A percentile compares a stretch with the other conserved stretches of the same genome.
phyloP scores from a whole-genome alignment of 176 grass and related monocot genomes.

The Aegilops bicornis region DNA sequence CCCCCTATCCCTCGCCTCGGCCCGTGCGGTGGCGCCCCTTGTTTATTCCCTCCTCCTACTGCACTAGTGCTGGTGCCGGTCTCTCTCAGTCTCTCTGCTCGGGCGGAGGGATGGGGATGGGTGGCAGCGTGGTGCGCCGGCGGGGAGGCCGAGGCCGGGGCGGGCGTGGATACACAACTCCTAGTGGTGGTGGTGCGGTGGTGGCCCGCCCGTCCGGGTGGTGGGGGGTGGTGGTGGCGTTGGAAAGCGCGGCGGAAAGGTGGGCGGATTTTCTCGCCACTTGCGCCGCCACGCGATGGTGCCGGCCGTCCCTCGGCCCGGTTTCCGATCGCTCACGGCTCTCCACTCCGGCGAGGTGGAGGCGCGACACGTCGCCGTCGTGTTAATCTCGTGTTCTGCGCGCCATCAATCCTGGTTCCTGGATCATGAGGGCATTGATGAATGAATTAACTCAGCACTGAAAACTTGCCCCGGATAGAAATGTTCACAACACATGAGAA shows the following conservation, averaged over 20 bases:
- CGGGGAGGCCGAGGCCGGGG: background rate
- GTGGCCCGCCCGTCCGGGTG: conserved; percentile 1
- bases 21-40: background rate
- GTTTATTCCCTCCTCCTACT: conserved; percentile 6
- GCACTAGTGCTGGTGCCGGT: background rate
- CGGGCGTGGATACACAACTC: background rate
- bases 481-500: too few relatives aligned
- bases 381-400: background rate
- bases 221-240: background rate
- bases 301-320: background rate
- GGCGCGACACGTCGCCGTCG: background rate
- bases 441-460: background rate
- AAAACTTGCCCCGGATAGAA: too few relatives aligned
- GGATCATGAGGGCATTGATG: background rate
- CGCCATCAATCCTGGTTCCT: background rate
- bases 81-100: background rate
- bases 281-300: background rate
- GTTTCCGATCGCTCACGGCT: background rate
- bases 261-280: conserved; percentile 20
- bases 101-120: background rate
- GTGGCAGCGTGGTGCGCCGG: background rate
- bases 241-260: conserved; percentile 12
- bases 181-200: background rate
- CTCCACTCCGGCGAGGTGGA: background rate
- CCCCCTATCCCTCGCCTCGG: background rate